phyloP scores from a whole-genome alignment of 768 basidiomycete genomes.

The Lactifluus piperatus region DNA sequence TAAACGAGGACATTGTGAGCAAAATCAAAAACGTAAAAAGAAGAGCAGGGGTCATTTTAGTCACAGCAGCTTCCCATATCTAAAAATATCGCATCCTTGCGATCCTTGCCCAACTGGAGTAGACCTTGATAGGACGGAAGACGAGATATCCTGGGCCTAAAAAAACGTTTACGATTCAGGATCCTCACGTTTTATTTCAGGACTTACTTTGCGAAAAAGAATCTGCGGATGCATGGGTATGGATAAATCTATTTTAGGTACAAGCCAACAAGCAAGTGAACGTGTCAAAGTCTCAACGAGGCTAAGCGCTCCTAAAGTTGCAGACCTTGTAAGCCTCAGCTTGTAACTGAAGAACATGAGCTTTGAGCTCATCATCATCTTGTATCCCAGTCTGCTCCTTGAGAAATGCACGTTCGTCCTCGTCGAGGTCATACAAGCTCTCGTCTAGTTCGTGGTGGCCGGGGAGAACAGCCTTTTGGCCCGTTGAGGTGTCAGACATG shows the following conservation, averaged over 20 bases:
- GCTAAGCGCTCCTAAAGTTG: neutral
- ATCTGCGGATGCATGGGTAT: slow-evolving; percentile 5
- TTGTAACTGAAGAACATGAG: slow-evolving; percentile 26
- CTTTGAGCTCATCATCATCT: slow-evolving; percentile 27
- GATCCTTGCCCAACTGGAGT: slow-evolving; percentile 29
- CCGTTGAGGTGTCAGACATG: neutral
- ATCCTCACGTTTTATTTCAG: neutral
- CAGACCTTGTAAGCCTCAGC: slow-evolving; percentile 26
- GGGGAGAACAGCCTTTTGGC: neutral
- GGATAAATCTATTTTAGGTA: neutral
- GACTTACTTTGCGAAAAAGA: slow-evolving; percentile 1
- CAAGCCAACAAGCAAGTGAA: neutral
- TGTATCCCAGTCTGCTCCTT: slow-evolving; percentile 25
- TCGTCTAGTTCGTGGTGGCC: neutral
- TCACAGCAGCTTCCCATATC: slow-evolving; percentile 41
- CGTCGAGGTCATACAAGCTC: neutral
- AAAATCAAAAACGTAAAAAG: neutral
- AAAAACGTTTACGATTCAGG: neutral
- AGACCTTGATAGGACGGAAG: neutral
- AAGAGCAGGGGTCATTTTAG: slow-evolving; percentile 1
- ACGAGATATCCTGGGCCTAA: slow-evolving; percentile 2
- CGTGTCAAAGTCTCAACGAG: neutral
- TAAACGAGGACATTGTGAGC: neutral
- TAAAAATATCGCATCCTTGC: slow-evolving; percentile 31
- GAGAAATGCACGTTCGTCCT: slow-evolving; percentile 20